A percentile compares a stretch with the other conserved stretches of the same genome.
Evolutionary conservation across 1,284 basidiomycete species (phyloP).

Genomic region (Tilletia indica): DNA sequence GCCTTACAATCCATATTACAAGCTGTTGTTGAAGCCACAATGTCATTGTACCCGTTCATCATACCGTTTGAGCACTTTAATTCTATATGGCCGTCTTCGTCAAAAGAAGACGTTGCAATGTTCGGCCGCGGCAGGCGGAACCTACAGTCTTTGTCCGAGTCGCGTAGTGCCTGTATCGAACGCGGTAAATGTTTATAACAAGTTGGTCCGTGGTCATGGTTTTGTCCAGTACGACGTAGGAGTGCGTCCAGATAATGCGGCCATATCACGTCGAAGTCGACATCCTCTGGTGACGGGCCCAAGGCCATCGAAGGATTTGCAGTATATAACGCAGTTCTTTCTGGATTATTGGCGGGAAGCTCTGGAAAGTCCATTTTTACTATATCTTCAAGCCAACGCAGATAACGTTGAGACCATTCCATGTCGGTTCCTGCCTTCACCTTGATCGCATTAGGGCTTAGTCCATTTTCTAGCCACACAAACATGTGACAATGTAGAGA

Average conservation of each 20-base stretch:
- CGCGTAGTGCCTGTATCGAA: background rate
- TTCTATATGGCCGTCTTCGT: background rate
- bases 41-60: constrained; percentile 2
- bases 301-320: too few relatives aligned
- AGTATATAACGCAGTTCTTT: too few relatives aligned
- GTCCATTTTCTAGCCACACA: background rate
- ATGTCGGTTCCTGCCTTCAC: background rate
- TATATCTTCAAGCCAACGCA: background rate
- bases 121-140: background rate
- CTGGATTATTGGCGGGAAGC: too few relatives aligned
- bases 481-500: constrained; percentile 6
- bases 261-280: too few relatives aligned
- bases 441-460: background rate
- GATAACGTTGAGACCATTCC: background rate
- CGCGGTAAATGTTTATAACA: background rate
- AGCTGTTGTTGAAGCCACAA: background rate
- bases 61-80: background rate
- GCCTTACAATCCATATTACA: constrained; percentile 11
- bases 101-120: background rate
- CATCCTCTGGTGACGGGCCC: too few relatives aligned
- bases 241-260: background rate
- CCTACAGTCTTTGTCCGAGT: background rate
- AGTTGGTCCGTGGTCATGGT: background rate
- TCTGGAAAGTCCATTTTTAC: background rate
- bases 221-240: background rate